Base-by-base conservation (phyloP, 306 rosid species). In the Ceratonia siliqua region DNA sequence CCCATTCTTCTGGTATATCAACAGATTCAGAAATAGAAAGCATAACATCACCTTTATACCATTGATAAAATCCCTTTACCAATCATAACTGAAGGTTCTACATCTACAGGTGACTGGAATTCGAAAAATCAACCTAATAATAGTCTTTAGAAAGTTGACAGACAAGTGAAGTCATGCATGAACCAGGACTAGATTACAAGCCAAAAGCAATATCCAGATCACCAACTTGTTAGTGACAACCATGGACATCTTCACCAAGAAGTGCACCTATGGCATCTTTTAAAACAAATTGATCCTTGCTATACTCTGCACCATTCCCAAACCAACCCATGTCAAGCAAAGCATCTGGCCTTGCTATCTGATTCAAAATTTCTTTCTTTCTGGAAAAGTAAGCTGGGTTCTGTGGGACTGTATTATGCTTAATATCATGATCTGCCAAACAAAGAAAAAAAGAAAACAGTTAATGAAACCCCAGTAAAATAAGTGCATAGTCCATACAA, bases 271-370 rank as follows among this genome's bases (percentile, higher is more conserved):
- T 27, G n/a, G 86, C 68, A 46, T 79, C 85, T 6, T 58, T 72
- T 68, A 81, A 54, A 63, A 48, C 50, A 39, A 71, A 12, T 15
- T 63, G 77, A 64, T 82, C 84, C 67, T 65, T 77, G 32, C 27
- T 43, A 59, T 42, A 73, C 38, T 82, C 88, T 2, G 39, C 28
- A 50, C 20, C 21, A 35, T 72, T 80, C 38, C 76, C 87, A 59
- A 80, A 70, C 94, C 88, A 89, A 72, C 82, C 89, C 17, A 78
- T 48, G 57, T 54, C 87, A 66, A 84, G 77, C 74, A 85, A 48
- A 53, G 81, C 89, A 79, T 91, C 95, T 1, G 92, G 91, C 43
- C 84, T 62, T 0, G 56, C 79, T 17, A 43, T 52, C 85, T 21
- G 72, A 50, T 43, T 69, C 18, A 20, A 20, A 5, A n/a, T 68